Base-by-base conservation (phyloP, 768 basidiomycete genomes). In the Leucosporidium creatinivorum region DNA sequence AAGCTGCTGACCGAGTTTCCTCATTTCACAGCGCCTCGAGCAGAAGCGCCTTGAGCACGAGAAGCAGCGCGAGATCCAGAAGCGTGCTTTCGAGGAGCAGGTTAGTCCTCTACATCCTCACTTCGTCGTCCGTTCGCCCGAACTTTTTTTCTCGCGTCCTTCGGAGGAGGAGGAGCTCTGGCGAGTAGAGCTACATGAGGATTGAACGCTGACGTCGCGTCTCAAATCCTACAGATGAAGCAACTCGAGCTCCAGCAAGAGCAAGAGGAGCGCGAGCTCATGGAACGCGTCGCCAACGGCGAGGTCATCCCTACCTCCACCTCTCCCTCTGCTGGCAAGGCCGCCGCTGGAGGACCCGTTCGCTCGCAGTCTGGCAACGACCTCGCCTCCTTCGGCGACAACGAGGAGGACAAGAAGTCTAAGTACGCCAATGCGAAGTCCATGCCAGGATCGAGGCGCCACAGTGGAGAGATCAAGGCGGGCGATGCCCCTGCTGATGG, bases 21-120 rank as follows among this genome's bases (percentile, higher is more conserved):
- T n/a, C 25, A 36, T 6, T 19, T 25, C 18, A 54, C 79, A 90
- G 88, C 89, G 89, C 74, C 87, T 92, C 69, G 91, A 93, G 77
- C 82, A 91, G 76, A 96, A 93, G 78, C 88, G 92, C 73, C 80
- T 78, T 79, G 87, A 93, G 78, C 91, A 97, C 76, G 92, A 96
- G 79, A 86, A 89, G 61, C 90, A 93, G 79, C 90, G 93, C 69
- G 81, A 81, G 49, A 77, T 89, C 52, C 93, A 94, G 77, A 87
- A 92, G 77, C 88, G 86, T 79, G 80, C 90, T 75, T 98, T 97
- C 78, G 93, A 98, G 79, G 91, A 94, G 75, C 92, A 73, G 67
- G 72, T 74, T 12, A 60, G 69, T 63, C 21, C 21, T 30, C 1
- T n/a, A 21, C 21, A 26, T 33, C 23, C 52, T 9, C 30, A 6